phyloP scores from a whole-genome alignment of 345 rosid species.

The sweet orange (Citrus sinensis) region DNA sequence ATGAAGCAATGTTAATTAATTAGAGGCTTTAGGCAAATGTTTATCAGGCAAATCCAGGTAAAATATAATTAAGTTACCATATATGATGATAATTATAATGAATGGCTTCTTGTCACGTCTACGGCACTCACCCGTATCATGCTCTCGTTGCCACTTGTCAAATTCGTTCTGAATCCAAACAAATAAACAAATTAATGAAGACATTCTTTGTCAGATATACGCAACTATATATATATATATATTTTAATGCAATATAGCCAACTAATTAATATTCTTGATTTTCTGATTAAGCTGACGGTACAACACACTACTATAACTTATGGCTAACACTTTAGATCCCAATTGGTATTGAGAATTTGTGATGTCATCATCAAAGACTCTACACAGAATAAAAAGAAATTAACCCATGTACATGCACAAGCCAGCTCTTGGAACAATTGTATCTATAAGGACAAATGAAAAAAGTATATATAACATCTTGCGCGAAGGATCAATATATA shows the following conservation, averaged over 20 bases:
- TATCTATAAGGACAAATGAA: neutral
- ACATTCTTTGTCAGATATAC: neutral
- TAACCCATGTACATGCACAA: too few species aligned
- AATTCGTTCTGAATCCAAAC: neutral
- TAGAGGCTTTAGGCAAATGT: neutral
- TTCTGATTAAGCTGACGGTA: neutral
- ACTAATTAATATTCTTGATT: neutral
- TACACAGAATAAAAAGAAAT: too few species aligned
- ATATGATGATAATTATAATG: neutral
- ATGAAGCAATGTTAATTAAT: too few species aligned
- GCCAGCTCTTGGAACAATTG: too few species aligned
- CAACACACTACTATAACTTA: neutral
- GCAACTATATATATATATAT: too few species aligned
- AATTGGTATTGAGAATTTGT: neutral
- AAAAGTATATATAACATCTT: neutral
- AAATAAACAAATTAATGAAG: neutral
- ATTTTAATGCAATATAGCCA: neutral
- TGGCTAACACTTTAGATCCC: neutral
- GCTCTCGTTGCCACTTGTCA: neutral
- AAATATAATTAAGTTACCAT: neutral
- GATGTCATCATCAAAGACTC: neutral
- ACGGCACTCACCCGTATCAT: neutral
- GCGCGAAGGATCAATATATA: neutral
- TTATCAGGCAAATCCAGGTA: neutral
- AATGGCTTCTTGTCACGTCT: neutral